Percentiles rank a stretch among this genome's conserved stretches.
Conservation (phyloP, 352 stramenopile genomes). For the Peronospora destructor region DNA sequence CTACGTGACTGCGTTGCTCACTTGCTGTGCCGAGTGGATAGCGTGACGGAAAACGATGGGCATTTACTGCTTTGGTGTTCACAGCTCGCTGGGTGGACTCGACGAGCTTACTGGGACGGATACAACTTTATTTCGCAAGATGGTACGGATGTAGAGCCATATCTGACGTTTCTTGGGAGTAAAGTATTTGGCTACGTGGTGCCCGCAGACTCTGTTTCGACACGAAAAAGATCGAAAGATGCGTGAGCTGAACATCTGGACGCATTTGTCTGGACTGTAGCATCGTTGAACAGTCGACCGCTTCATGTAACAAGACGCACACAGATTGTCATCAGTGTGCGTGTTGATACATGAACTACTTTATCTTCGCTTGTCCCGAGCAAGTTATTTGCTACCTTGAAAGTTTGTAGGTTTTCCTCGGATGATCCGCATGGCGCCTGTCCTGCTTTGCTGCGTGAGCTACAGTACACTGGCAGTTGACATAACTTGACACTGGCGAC, state of each 20-base stretch:
- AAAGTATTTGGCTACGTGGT: slow-evolving; percentile 71
- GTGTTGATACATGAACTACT: too few relatives aligned
- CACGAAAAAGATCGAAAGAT: slow-evolving; percentile 9
- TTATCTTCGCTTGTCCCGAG: slow-evolving; percentile 3
- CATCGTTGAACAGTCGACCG: slow-evolving; percentile 9
- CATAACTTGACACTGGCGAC: slow-evolving; percentile 16
- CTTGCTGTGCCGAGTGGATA: slow-evolving; percentile 60
- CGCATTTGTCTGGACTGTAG: slow-evolving; percentile 10
- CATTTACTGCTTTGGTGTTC: slow-evolving; percentile 66
- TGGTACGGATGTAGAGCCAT: slow-evolving; percentile 29
- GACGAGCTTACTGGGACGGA: slow-evolving; percentile 69
- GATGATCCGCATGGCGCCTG: slow-evolving; percentile 12
- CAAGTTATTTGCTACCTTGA: slow-evolving; percentile 5
- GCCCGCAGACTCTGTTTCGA: slow-evolving; percentile 4
- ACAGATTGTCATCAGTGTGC: background rate
- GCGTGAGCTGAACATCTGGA: slow-evolving; percentile 6
- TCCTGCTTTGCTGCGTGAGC: slow-evolving; percentile 4
- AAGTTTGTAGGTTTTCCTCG: background rate
- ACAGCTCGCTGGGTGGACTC: slow-evolving; percentile 53
- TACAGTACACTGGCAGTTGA: too few relatives aligned
- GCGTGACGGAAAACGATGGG: slow-evolving; percentile 53
- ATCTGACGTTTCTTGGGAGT: slow-evolving; percentile 80
- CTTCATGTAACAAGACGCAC: slow-evolving; percentile 5
- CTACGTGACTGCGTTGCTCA: slow-evolving; percentile 56
- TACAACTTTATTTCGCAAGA: slow-evolving; percentile 61